These are phyloP conservation scores for Backusella psychrophila DNA, from an alignment of 192 early-diverging fungal genomes.

Conservation along the genomic window DNA sequence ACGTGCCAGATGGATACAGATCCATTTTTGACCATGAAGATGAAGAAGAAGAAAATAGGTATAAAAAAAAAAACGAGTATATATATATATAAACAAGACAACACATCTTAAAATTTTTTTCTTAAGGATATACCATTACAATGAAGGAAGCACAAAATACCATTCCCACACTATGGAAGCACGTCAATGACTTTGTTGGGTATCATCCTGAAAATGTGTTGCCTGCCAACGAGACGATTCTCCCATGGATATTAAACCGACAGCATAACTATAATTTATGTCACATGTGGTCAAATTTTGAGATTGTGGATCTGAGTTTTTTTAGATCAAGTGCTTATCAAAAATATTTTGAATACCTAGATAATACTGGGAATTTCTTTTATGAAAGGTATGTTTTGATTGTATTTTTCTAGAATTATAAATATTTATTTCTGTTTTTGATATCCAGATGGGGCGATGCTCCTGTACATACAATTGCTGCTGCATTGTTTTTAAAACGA, in stretches of 20 bases:
- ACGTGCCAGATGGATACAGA: conserved; percentile 73
- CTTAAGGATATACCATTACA: conserved; percentile 11
- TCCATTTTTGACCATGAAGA: conserved; percentile 69
- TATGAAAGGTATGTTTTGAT: conserved; percentile 61
- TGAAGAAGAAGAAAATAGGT: conserved; percentile 70
- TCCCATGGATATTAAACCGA: conserved; percentile 50
- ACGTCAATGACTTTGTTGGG: conserved; percentile 44
- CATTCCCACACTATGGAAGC: conserved; percentile 72
- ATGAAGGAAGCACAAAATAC: conserved; percentile 25
- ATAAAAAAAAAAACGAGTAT: background rate
- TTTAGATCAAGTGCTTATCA: conserved; percentile 65
- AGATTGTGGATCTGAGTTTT: conserved; percentile 75
- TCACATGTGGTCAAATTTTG: conserved; percentile 87
- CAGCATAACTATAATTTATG: conserved; percentile 58
- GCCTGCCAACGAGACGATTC: conserved; percentile 27
- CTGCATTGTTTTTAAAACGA: conserved; percentile 57
- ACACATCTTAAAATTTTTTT: too few species aligned
- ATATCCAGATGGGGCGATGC: conserved; percentile 62
- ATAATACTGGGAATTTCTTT: conserved; percentile 81
- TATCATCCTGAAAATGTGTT: conserved; percentile 41
- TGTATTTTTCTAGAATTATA: background rate
- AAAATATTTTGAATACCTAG: conserved; percentile 69
- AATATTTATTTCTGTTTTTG: conserved; percentile 22
- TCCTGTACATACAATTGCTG: conserved; percentile 68
- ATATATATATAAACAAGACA: background rate